Conservation (phyloP, 2,329 filamentous ascomycete species). For the Colletotrichum musicola region DNA sequence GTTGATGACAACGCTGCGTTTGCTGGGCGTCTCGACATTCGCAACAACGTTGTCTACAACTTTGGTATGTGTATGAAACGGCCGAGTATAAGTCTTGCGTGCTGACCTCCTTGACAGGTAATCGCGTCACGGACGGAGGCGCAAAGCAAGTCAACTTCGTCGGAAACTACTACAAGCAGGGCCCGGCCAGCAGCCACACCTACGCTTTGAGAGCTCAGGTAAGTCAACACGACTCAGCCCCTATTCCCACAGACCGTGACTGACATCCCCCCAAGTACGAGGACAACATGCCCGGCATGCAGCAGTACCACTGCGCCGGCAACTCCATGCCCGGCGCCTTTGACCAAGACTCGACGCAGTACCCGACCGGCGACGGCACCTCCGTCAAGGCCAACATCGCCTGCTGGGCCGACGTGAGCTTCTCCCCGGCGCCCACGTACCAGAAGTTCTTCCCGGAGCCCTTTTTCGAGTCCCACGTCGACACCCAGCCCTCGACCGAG, state of each 20-base stretch:
- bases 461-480: slow-evolving; percentile 48
- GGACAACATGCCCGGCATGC: slow-evolving; percentile 47
- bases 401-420: slow-evolving; percentile 48
- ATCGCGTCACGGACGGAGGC: slow-evolving; percentile 49
- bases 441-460: slow-evolving; percentile 46
- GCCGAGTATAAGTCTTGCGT: too few species aligned
- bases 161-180: slow-evolving; percentile 50
- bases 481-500: slow-evolving; percentile 47
- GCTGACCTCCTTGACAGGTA: background rate
- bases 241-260: background rate
- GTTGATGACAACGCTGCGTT: slow-evolving; percentile 46
- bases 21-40: slow-evolving; percentile 48
- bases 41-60: slow-evolving; percentile 53
- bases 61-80: slow-evolving; percentile 42
- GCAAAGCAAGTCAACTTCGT: slow-evolving; percentile 50
- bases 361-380: slow-evolving; percentile 44
- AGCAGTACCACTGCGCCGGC: slow-evolving; percentile 50
- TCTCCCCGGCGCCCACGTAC: slow-evolving; percentile 45
- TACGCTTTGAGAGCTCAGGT: slow-evolving; percentile 45
- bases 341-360: slow-evolving; percentile 44
- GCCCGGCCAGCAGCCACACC: slow-evolving; percentile 45
- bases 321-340: slow-evolving; percentile 49
- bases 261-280: slow-evolving; percentile 42
- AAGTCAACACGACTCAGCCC: too few species aligned
- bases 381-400: slow-evolving; percentile 43